phyloP scores from a whole-genome alignment of 2,329 filamentous ascomycete genomes.

The Pseudogymnoascus sp. region DNA sequence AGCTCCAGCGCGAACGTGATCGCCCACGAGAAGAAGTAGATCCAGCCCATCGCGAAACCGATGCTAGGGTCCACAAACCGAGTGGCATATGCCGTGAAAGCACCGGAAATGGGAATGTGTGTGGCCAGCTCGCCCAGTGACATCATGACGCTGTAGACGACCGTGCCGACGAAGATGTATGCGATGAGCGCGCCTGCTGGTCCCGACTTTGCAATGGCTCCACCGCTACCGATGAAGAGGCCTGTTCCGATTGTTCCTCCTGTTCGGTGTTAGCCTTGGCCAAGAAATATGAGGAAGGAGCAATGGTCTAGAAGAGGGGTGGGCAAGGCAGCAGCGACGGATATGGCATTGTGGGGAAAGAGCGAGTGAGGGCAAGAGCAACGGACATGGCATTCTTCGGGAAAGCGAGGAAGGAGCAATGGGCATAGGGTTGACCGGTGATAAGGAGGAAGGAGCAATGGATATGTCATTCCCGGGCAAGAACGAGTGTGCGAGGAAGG shows the following conservation, averaged over 20 bases:
- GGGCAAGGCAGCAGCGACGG: neutral
- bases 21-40: conserved; percentile 74
- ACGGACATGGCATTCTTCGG: neutral
- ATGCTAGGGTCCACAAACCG: conserved; percentile 66
- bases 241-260: conserved; percentile 63
- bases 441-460: neutral
- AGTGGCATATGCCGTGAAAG: conserved; percentile 67
- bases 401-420: neutral
- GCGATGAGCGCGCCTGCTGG: conserved; percentile 59
- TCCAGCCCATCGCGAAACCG: conserved; percentile 73
- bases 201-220: conserved; percentile 52
- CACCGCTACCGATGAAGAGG: conserved; percentile 60
- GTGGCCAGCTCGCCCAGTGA: conserved; percentile 65
- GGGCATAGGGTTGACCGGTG: neutral
- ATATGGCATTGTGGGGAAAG: neutral
- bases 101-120: conserved; percentile 66
- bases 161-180: conserved; percentile 59
- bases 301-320: neutral
- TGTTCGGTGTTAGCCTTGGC: conserved; percentile 16
- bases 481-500: neutral
- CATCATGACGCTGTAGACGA: conserved; percentile 70
- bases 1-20: conserved; percentile 67
- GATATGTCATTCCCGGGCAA: neutral
- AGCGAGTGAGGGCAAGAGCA: neutral
- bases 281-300: neutral